Conservation (phyloP, 2,329 filamentous ascomycete genomes). For the Lecanoromycetidae sp. region DNA sequence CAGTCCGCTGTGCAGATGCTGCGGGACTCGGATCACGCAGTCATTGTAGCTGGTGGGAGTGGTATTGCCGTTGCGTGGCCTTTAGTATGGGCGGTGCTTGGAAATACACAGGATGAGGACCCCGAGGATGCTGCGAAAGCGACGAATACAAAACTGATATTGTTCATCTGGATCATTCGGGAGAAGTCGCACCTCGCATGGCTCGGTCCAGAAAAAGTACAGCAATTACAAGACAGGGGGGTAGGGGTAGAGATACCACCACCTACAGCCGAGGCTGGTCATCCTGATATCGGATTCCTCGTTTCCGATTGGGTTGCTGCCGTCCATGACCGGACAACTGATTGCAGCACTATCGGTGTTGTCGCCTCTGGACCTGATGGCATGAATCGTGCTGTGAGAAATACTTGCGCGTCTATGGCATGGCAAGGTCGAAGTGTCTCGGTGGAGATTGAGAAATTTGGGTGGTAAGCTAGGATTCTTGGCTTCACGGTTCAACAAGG, state of each 20-base stretch:
- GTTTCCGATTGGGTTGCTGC: slow-evolving; percentile 30
- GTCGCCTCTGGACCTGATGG: slow-evolving; percentile 52
- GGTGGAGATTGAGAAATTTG: slow-evolving; percentile 55
- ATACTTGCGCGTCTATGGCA: slow-evolving; percentile 42
- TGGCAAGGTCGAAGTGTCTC: slow-evolving; percentile 38
- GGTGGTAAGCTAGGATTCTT: slow-evolving; percentile 38
- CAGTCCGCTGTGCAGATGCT: slow-evolving; percentile 44
- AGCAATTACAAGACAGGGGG: slow-evolving; percentile 39
- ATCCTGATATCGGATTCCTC: slow-evolving; percentile 40
- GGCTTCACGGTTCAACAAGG: too few species aligned
- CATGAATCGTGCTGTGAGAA: slow-evolving; percentile 49
- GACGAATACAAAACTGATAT: slow-evolving; percentile 28
- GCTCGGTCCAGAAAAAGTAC: slow-evolving; percentile 39
- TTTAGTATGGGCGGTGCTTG: slow-evolving; percentile 40
- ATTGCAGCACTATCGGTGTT: slow-evolving; percentile 33
- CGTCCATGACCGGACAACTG: slow-evolving; percentile 20
- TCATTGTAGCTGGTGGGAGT: slow-evolving; percentile 51
- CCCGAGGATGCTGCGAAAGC: slow-evolving; percentile 15
- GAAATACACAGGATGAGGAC: slow-evolving; percentile 17
- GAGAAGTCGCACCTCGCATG: slow-evolving; percentile 41
- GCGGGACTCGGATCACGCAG: slow-evolving; percentile 34
- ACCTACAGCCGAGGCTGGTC: slow-evolving; percentile 41
- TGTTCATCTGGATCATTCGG: slow-evolving; percentile 49
- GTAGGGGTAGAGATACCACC: slow-evolving; percentile 42
- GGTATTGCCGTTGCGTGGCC: slow-evolving; percentile 55